These are phyloP conservation scores for Chimonanthus praecox DNA, from an alignment of 164 flowering plant species.

Conservation along the genomic window DNA sequence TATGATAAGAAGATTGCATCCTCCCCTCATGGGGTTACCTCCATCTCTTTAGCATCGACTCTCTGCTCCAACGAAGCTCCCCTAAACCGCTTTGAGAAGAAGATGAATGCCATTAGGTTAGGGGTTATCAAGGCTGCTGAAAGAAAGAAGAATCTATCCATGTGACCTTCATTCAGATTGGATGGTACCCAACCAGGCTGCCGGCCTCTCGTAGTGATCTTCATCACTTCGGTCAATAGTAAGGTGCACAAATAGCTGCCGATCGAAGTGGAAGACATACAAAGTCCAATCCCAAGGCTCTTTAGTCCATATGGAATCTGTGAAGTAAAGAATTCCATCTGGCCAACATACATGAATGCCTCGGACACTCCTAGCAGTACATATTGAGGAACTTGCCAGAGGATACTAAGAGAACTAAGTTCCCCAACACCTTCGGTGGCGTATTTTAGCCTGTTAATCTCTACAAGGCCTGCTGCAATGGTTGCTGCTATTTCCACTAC, in stretches of 20 bases:
- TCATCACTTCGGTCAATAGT: conserved; percentile 33
- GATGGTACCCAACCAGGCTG: conserved; percentile 46
- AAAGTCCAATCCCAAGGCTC: conserved; percentile 37
- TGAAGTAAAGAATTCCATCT: conserved; percentile 73
- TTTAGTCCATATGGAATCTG: conserved; percentile 88
- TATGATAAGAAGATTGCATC: too few relatives aligned
- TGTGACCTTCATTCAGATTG: conserved; percentile 37
- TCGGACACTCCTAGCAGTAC: conserved; percentile 74
- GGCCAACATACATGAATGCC: conserved; percentile 84
- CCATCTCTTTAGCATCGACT: conserved; percentile 3
- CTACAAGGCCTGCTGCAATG: conserved; percentile 31
- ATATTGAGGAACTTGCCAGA: conserved; percentile 64
- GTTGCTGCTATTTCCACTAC: conserved; percentile 27
- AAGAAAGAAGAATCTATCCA: conserved; percentile 48
- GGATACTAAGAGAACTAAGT: conserved; percentile 35
- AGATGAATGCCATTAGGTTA: conserved; percentile 19
- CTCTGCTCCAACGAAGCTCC: conserved; percentile 25
- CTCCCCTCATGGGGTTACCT: background rate
- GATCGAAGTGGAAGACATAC: conserved; percentile 32
- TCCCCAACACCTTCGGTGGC: conserved; percentile 4
- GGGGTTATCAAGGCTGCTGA: conserved; percentile 25
- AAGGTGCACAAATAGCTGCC: conserved; percentile 35
- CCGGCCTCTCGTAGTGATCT: conserved; percentile 23
- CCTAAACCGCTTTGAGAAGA: conserved; percentile 34
- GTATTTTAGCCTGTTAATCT: conserved; percentile 22